phyloP scores from a whole-genome alignment of 1,284 basidiomycete genomes.

The Cryptococcus sp. region DNA sequence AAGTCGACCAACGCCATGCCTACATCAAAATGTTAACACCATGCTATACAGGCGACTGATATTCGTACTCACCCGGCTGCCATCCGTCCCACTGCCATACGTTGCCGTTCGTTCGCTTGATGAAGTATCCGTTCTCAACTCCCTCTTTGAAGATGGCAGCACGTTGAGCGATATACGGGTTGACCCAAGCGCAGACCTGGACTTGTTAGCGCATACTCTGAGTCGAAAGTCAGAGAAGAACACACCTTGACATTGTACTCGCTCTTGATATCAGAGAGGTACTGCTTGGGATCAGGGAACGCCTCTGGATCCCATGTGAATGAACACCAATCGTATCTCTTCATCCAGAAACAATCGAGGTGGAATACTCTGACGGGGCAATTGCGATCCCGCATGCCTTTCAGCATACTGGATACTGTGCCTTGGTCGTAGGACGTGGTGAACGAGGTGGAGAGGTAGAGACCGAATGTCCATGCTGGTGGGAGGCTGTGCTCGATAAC shows the following conservation, averaged over 20 bases:
- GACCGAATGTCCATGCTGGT: constrained; percentile 70
- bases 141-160: constrained; percentile 71
- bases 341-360: constrained; percentile 79
- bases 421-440: constrained; percentile 66
- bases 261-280: constrained; percentile 66
- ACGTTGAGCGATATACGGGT: constrained; percentile 58
- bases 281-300: constrained; percentile 70
- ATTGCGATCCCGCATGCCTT: constrained; percentile 68
- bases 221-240: not conserved
- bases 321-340: constrained; percentile 75
- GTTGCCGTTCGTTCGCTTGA: constrained; percentile 67
- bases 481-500: constrained; percentile 53
- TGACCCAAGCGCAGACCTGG: constrained; percentile 72
- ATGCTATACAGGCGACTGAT: not conserved
- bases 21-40: not conserved
- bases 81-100: constrained; percentile 64
- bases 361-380: constrained; percentile 76
- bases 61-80: constrained; percentile 10
- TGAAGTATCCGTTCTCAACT: constrained; percentile 65
- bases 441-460: constrained; percentile 76
- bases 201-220: not conserved
- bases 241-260: constrained; percentile 61
- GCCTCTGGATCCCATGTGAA: constrained; percentile 74
- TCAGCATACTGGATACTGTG: constrained; percentile 67
- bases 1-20: constrained; percentile 67